Conservation (phyloP, 1,139 yeast genomes). For the Saccharomyces hybrid region DNA sequence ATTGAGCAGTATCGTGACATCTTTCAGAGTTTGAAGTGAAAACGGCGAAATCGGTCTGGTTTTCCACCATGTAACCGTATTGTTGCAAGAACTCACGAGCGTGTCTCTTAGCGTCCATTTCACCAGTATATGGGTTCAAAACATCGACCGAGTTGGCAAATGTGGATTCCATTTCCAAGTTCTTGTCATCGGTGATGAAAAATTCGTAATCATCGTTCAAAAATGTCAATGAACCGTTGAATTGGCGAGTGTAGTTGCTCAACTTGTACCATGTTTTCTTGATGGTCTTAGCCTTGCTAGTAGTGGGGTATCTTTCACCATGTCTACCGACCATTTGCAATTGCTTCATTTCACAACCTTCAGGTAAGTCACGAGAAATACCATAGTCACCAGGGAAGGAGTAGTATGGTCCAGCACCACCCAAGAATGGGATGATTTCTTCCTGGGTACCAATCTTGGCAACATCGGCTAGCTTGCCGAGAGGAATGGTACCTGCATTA, state of each 20-base stretch:
- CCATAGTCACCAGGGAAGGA: slow-evolving; percentile 14
- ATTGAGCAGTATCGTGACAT: slow-evolving; percentile 20
- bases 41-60: slow-evolving; percentile 11
- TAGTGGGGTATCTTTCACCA: slow-evolving; percentile 62
- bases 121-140: slow-evolving; percentile 17
- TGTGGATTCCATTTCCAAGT: slow-evolving; percentile 23
- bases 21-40: slow-evolving; percentile 20
- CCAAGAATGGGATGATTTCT: slow-evolving; percentile 13
- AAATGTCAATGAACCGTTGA: slow-evolving; percentile 34
- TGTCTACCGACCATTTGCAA: slow-evolving; percentile 59
- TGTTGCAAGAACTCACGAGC: slow-evolving; percentile 15
- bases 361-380: slow-evolving; percentile 14
- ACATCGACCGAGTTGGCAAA: slow-evolving; percentile 12
- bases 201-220: slow-evolving; percentile 32
- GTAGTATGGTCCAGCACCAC: slow-evolving; percentile 20
- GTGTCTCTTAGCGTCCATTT: slow-evolving; percentile 18
- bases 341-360: slow-evolving; percentile 51
- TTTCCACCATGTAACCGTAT: slow-evolving; percentile 13
- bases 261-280: slow-evolving; percentile 21
- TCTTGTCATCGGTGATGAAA: slow-evolving; percentile 21
- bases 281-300: slow-evolving; percentile 28
- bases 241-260: slow-evolving; percentile 18
- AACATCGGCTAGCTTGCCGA: slow-evolving; percentile 2
- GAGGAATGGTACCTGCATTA: not conserved
- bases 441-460: slow-evolving; percentile 15